Conservation (phyloP, 2,329 filamentous ascomycete genomes). For the Colletotrichum abscissum region DNA sequence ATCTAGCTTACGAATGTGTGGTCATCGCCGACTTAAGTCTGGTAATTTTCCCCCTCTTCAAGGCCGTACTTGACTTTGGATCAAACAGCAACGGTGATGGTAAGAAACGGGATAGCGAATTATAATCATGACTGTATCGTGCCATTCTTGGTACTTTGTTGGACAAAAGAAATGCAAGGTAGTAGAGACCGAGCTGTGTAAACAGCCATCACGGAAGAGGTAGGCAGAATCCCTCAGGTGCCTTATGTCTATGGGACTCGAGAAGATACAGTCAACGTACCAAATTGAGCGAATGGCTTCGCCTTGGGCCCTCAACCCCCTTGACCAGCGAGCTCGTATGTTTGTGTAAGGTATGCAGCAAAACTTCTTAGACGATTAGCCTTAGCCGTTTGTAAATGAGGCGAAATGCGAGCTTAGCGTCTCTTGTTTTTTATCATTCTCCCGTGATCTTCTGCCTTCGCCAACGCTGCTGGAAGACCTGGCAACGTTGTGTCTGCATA, state of each 20-base stretch:
- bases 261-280: conserved; percentile 19
- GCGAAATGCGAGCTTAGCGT: conserved; percentile 46
- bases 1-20: background rate
- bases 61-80: background rate
- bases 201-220: background rate
- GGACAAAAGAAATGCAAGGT: background rate
- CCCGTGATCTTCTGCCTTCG: background rate
- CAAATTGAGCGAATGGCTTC: conserved; percentile 8
- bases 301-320: background rate
- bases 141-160: background rate
- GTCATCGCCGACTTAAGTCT: background rate
- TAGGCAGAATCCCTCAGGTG: background rate
- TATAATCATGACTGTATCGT: background rate
- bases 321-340: background rate
- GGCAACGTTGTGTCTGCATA: background rate
- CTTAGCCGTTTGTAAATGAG: conserved; percentile 38
- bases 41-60: background rate
- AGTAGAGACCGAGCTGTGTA: background rate
- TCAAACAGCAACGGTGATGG: background rate
- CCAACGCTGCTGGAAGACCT: background rate
- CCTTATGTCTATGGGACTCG: conserved; percentile 8
- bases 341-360: background rate
- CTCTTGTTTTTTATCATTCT: conserved; percentile 36
- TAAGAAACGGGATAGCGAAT: background rate
- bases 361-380: conserved; percentile 45